Percentiles rank a stretch among this genome's conserved stretches.
phyloP scores from a whole-genome alignment of 352 stramenopile genomes.

The Globisporangium viniferum region DNA sequence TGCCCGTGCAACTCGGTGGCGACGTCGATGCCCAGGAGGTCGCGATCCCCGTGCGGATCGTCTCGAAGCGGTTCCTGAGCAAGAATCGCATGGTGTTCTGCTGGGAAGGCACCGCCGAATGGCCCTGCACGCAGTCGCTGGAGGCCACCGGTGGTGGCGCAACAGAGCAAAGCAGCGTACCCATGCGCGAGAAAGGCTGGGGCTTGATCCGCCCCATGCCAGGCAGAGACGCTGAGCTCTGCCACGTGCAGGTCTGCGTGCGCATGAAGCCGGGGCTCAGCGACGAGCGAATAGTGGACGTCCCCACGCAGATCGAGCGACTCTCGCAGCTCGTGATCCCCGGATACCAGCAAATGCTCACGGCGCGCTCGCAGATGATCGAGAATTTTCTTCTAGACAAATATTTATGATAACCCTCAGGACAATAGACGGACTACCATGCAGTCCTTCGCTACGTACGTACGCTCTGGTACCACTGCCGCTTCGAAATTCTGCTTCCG shows the following conservation, averaged over 20 bases:
- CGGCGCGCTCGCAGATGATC: conserved; percentile 13
- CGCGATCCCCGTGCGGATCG: not conserved
- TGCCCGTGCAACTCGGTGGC: not conserved
- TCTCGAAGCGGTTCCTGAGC: conserved; percentile 16
- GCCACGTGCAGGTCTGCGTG: conserved; percentile 9
- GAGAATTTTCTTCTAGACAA: conserved; percentile 21
- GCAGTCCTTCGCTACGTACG: no score
- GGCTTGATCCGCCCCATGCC: conserved; percentile 9
- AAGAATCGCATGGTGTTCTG: conserved; percentile 12
- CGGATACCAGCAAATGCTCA: conserved; percentile 8
- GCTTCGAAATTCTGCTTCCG: not conserved
- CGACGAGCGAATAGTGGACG: conserved; percentile 9
- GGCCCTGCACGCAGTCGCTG: not conserved
- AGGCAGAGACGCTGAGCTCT: not conserved
- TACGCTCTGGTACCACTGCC: no score
- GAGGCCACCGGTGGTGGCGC: not conserved
- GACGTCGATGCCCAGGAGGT: not conserved
- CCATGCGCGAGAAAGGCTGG: conserved; percentile 15
- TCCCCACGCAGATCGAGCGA: not conserved
- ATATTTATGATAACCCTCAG: not conserved
- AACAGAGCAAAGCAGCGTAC: not conserved
- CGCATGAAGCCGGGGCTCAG: conserved; percentile 6
- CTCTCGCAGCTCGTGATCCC: conserved; percentile 13
- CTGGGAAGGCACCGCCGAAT: conserved; percentile 14
- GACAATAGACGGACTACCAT: no score